These are phyloP conservation scores for Tylopilus subfusipes DNA, from an alignment of 768 basidiomycete species.

Conservation along the genomic window DNA sequence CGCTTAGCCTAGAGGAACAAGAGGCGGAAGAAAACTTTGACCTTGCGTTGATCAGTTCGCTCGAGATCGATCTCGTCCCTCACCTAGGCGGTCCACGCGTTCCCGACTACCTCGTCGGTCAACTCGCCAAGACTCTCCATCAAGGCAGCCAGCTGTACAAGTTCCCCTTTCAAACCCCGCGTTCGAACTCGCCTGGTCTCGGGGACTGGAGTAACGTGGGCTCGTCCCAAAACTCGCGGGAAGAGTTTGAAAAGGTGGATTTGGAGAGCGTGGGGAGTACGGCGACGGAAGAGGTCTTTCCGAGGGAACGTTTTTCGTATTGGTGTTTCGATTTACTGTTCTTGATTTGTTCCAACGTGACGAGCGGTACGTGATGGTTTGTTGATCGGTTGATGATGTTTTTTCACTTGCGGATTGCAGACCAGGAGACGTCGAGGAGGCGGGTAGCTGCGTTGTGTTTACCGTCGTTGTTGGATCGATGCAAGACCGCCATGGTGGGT, in stretches of 20 bases:
- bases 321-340: slow-evolving; percentile 92
- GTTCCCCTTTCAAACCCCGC: slow-evolving; percentile 1
- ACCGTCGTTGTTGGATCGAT: slow-evolving; percentile 74
- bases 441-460: slow-evolving; percentile 72
- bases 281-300: slow-evolving; percentile 49
- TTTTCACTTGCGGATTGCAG: slow-evolving; percentile 35
- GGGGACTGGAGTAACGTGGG: slow-evolving; percentile 6
- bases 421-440: slow-evolving; percentile 55
- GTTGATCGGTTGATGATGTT: neutral
- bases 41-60: slow-evolving; percentile 66
- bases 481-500: slow-evolving; percentile 57
- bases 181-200: slow-evolving; percentile 9
- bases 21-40: slow-evolving; percentile 85
- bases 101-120: slow-evolving; percentile 65
- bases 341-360: slow-evolving; percentile 66
- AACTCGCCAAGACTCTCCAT: slow-evolving; percentile 67
- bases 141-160: slow-evolving; percentile 68
- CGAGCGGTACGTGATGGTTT: slow-evolving; percentile 44
- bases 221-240: slow-evolving; percentile 13
- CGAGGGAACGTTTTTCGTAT: slow-evolving; percentile 84
- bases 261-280: slow-evolving; percentile 56
- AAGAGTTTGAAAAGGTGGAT: slow-evolving; percentile 38
- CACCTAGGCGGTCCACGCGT: slow-evolving; percentile 65
- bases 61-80: slow-evolving; percentile 80
- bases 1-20: slow-evolving; percentile 60